Conservation (phyloP, 768 basidiomycete genomes). For the Tremella fuciformis region DNA sequence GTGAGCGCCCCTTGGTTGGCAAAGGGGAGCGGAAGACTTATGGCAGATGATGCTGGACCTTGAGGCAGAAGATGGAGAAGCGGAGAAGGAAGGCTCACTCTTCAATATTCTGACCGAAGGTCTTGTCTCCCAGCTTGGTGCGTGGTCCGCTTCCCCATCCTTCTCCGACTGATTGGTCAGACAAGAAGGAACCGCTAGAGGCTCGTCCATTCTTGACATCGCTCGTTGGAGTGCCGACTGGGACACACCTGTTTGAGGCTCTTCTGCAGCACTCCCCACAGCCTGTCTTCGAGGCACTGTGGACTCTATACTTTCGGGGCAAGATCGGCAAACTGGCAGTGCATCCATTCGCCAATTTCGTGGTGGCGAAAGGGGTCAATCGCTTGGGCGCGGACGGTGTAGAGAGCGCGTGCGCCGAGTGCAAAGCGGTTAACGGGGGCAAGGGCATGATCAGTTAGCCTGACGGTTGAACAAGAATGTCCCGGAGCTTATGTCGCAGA, state of each 20-base stretch:
- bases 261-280: slow-evolving; percentile 65
- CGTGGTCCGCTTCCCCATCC: slow-evolving; percentile 38
- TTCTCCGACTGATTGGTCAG: slow-evolving; percentile 43
- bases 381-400: slow-evolving; percentile 63
- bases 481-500: slow-evolving; percentile 53
- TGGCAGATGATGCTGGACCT: slow-evolving; percentile 74
- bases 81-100: slow-evolving; percentile 65
- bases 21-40: not conserved
- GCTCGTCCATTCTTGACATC: slow-evolving; percentile 66
- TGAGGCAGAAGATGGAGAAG: slow-evolving; percentile 66
- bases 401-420: slow-evolving; percentile 60
- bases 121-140: slow-evolving; percentile 65
- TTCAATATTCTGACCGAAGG: slow-evolving; percentile 79
- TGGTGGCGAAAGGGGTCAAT: slow-evolving; percentile 73
- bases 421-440: slow-evolving; percentile 57
- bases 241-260: slow-evolving; percentile 85
- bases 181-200: slow-evolving; percentile 57
- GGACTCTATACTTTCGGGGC: slow-evolving; percentile 75
- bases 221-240: slow-evolving; percentile 77
- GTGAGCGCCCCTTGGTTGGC: slow-evolving; percentile 16
- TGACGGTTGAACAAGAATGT: slow-evolving; percentile 55
- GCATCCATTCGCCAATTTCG: slow-evolving; percentile 94
- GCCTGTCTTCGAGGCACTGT: slow-evolving; percentile 64
- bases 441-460: slow-evolving; percentile 69
- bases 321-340: slow-evolving; percentile 66